Evolutionary conservation across 352 stramenopile species (phyloP).

Genomic region (Globisporangium nagaii): DNA sequence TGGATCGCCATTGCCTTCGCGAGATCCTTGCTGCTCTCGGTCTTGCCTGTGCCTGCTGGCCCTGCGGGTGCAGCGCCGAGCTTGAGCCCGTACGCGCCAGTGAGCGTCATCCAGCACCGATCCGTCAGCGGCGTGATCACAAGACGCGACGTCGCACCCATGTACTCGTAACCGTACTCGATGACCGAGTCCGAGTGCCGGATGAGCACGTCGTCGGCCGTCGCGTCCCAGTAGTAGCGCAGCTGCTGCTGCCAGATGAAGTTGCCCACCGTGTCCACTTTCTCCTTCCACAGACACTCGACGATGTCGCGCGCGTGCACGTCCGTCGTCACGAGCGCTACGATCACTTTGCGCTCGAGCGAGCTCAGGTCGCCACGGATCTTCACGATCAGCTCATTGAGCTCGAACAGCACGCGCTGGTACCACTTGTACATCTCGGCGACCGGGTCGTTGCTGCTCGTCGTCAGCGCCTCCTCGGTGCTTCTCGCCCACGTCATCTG

Average conservation of each 20-base stretch:
- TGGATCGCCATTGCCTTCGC: slow-evolving; percentile 93
- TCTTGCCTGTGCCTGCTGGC: slow-evolving; percentile 95
- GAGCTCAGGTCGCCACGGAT: slow-evolving; percentile 87
- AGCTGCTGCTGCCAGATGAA: slow-evolving; percentile 95
- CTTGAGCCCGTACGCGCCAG: slow-evolving; percentile 90
- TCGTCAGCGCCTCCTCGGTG: slow-evolving; percentile 79
- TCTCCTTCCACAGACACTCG: slow-evolving; percentile 60
- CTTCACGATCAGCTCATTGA: slow-evolving; percentile 91
- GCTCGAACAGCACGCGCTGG: slow-evolving; percentile 68
- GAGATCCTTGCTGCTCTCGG: slow-evolving; percentile 94
- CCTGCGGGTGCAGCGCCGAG: slow-evolving; percentile 91
- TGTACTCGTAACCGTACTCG: slow-evolving; percentile 94
- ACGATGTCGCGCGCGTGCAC: slow-evolving; percentile 90
- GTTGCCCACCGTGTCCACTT: slow-evolving; percentile 67
- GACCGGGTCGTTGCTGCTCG: slow-evolving; percentile 17
- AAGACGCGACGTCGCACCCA: slow-evolving; percentile 86
- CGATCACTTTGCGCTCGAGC: slow-evolving; percentile 90
- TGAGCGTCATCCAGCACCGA: slow-evolving; percentile 95
- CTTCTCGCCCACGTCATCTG: slow-evolving; percentile 92
- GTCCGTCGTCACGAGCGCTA: slow-evolving; percentile 91
- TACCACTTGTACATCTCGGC: slow-evolving; percentile 68
- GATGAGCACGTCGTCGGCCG: slow-evolving; percentile 88
- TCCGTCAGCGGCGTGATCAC: slow-evolving; percentile 90
- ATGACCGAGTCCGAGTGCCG: slow-evolving; percentile 85
- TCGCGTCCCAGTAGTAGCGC: slow-evolving; percentile 91